A percentile compares a stretch with the other conserved stretches of the same genome.
phyloP scores from a whole-genome alignment of 148 eudicot species.

The Vaccinium macrocarpon region DNA sequence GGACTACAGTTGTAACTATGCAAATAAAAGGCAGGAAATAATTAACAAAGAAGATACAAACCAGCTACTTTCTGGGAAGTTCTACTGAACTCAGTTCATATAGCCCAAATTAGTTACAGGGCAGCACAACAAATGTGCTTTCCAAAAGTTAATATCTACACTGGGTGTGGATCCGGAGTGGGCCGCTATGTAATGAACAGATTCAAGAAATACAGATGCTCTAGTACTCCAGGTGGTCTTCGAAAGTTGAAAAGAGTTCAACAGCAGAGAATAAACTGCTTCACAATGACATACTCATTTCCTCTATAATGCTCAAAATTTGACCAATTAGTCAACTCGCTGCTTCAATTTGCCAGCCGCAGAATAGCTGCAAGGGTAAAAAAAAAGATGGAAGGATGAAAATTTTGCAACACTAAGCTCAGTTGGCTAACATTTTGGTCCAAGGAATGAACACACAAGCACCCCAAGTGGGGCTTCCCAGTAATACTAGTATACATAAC shows the following conservation, averaged over 20 bases:
- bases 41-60: neutral
- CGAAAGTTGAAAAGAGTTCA: constrained; percentile 6
- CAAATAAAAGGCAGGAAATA: neutral
- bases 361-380: neutral
- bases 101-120: neutral
- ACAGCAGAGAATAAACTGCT: neutral
- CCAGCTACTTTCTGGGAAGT: neutral
- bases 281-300: neutral
- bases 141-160: constrained; percentile 6
- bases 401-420: neutral
- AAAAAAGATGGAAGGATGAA: neutral
- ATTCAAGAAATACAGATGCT: neutral
- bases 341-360: neutral
- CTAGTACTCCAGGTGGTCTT: constrained; percentile 6
- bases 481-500: neutral
- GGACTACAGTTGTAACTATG: constrained; percentile 4
- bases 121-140: neutral
- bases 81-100: neutral
- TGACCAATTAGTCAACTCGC: constrained; percentile 9
- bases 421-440: neutral
- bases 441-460: no score
- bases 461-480: no score
- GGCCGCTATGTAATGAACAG: neutral
- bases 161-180: neutral
- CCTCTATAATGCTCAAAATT: constrained; percentile 5